Base-by-base conservation (phyloP, 495 filamentous ascomycete genomes). In the Terfezia boudieri region DNA sequence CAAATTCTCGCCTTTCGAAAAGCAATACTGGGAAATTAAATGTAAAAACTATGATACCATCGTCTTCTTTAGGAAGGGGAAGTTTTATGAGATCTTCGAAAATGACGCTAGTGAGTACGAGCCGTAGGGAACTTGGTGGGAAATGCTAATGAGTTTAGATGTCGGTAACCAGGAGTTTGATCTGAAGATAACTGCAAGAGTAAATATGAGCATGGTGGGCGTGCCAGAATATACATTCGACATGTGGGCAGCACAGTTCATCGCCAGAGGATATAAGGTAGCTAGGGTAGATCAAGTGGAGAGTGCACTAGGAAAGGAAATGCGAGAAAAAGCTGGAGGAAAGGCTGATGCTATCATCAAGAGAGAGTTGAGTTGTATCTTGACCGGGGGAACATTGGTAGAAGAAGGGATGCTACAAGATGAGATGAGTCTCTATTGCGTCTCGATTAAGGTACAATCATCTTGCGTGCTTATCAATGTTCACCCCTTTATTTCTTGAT, bases 21-120 rank as follows among this genome's bases (percentile, higher is more conserved):
- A 86, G 66, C 90, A 99, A 60, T 99, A 96, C 67, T 99, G 90
- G 90, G 88, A 94, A 62, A 96, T 99, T 67, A 99, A 99, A 72
- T 83, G 86, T 67, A 94, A 94, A 52, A 84, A 89, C 59, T 94
- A 84, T 84, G 86, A 94, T 57, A 96, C 87, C 0, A 81, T 99
- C 20, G 90, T 99, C 12, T 99, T 99, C 70, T 99, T 99, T 74
- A 96, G 94, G 69, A 99, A 99, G 70, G 90, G 90, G 56, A 99
- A 99, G 65, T 99, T 99, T 69, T 99, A 94, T 66, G 90, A 99
- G 65, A 74, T 99, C 0, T 99, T 95, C 65, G 92, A 99, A 64
- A 92, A 94, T 57, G 90, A 99, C 71, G 90, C 90, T 12, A 95
- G 46, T 11, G 12, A 35, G 20, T 11, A 17, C 14, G 2, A 49